A percentile compares a stretch with the other conserved stretches of the same genome.
These are phyloP conservation scores for Mycena albidolilacea DNA, from an alignment of 768 basidiomycete genomes.

Conservation along the genomic window DNA sequence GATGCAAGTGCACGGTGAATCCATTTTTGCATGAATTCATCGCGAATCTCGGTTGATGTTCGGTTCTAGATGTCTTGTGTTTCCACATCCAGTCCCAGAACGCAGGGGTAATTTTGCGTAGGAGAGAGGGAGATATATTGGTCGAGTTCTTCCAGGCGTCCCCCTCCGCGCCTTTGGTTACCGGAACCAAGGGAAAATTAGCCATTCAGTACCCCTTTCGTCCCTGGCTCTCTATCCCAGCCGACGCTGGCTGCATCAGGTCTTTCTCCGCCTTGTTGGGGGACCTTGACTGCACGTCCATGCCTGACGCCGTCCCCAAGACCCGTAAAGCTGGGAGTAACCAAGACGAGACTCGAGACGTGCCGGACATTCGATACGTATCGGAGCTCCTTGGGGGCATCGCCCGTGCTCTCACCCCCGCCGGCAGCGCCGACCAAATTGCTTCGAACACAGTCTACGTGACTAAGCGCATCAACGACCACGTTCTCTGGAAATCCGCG, in stretches of 20 bases:
- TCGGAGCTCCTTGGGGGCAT: constrained; percentile 65
- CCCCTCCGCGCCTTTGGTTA: constrained; percentile 52
- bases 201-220: constrained; percentile 63
- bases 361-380: constrained; percentile 62
- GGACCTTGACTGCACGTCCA: constrained; percentile 52
- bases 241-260: constrained; percentile 46
- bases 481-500: constrained; percentile 59
- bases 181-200: constrained; percentile 58
- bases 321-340: constrained; percentile 55
- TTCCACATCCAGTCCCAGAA: constrained; percentile 63
- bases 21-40: background rate
- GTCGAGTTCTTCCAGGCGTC: constrained; percentile 66
- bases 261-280: constrained; percentile 58
- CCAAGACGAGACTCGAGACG: constrained; percentile 57
- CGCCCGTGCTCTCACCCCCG: constrained; percentile 50
- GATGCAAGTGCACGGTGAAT: constrained; percentile 14
- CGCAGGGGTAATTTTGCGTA: constrained; percentile 60
- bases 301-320: constrained; percentile 50
- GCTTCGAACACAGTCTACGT: constrained; percentile 12
- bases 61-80: constrained; percentile 52
- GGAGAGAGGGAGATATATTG: constrained; percentile 43
- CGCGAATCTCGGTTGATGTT: background rate
- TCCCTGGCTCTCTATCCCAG: constrained; percentile 48
- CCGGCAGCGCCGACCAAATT: constrained; percentile 42
- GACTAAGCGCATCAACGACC: constrained; percentile 61